Conservation (phyloP, 345 rosid genomes). For the Eucalyptus brandiana region DNA sequence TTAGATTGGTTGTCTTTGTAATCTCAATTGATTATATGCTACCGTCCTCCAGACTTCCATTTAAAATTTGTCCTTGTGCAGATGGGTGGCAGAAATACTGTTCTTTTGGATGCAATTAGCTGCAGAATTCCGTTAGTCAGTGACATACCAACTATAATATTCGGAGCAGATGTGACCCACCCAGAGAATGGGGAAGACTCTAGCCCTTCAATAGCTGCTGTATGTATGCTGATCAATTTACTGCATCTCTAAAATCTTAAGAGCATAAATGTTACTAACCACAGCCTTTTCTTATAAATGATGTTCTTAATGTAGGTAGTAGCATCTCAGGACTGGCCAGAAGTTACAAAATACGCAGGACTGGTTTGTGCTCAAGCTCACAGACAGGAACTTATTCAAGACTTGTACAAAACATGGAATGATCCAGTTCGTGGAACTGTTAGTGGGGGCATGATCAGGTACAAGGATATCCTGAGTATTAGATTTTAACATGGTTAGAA, state of each 20-base stretch:
- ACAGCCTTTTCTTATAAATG: not conserved
- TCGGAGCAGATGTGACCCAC: slow-evolving; percentile 98
- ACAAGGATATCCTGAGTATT: not conserved
- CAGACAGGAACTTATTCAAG: slow-evolving; percentile 96
- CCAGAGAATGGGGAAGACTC: slow-evolving; percentile 99
- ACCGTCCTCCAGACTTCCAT: not conserved
- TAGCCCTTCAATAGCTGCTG: slow-evolving; percentile 98
- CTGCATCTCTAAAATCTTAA: not conserved
- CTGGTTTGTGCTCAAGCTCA: slow-evolving; percentile 99
- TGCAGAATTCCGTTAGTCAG: slow-evolving; percentile 96
- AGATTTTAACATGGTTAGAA: not conserved
- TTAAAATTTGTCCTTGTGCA: slow-evolving; percentile 8
- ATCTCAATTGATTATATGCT: not conserved
- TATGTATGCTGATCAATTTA: not conserved
- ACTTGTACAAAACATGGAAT: slow-evolving; percentile 96
- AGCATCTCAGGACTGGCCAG: slow-evolving; percentile 99
- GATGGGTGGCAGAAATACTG: slow-evolving; percentile 99
- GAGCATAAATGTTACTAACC: not conserved
- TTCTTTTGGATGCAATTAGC: slow-evolving; percentile 92
- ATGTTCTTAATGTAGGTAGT: slow-evolving; percentile 53
- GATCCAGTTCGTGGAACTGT: slow-evolving; percentile 96
- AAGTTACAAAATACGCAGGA: slow-evolving; percentile 97
- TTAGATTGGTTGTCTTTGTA: not conserved
- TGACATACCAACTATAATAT: slow-evolving; percentile 95
- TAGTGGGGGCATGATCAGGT: slow-evolving; percentile 99